Evolutionary conservation across 129 eudicot species (phyloP).

Genomic region (Lactuca saligna): DNA sequence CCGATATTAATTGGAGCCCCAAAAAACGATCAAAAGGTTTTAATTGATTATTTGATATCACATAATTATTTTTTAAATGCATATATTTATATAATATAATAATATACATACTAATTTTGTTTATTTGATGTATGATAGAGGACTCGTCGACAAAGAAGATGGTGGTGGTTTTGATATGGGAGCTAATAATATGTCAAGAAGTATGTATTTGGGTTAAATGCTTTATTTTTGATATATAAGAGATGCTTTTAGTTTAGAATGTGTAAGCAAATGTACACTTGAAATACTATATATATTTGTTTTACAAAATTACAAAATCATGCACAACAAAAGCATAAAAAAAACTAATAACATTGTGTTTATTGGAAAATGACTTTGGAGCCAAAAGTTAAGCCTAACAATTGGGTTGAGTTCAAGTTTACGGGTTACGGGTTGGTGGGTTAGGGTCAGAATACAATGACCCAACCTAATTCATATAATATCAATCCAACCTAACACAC

Average conservation of each 20-base stretch:
- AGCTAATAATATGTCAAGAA: background rate
- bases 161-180: conserved; percentile 34
- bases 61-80: background rate
- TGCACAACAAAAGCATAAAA: too few species aligned
- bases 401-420: too few species aligned
- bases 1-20: conserved; percentile 46
- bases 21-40: conserved; percentile 58
- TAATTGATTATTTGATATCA: background rate
- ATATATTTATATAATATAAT: too few species aligned
- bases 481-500: too few species aligned
- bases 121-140: conserved; percentile 12
- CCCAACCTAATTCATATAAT: too few species aligned
- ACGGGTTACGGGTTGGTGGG: too few species aligned
- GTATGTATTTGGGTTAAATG: conserved; percentile 10
- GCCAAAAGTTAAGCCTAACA: too few species aligned
- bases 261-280: conserved; percentile 13
- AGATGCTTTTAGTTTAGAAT: background rate
- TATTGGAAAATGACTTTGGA: too few species aligned
- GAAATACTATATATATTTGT: background rate
- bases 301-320: too few species aligned
- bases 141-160: conserved; percentile 28
- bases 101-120: background rate
- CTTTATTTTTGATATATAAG: conserved; percentile 17
- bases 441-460: too few species aligned
- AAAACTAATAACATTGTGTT: too few species aligned